Percentiles rank a stretch among this genome's conserved stretches.
Conservation (phyloP, 495 filamentous ascomycete genomes). For the Echria macrotheca region DNA sequence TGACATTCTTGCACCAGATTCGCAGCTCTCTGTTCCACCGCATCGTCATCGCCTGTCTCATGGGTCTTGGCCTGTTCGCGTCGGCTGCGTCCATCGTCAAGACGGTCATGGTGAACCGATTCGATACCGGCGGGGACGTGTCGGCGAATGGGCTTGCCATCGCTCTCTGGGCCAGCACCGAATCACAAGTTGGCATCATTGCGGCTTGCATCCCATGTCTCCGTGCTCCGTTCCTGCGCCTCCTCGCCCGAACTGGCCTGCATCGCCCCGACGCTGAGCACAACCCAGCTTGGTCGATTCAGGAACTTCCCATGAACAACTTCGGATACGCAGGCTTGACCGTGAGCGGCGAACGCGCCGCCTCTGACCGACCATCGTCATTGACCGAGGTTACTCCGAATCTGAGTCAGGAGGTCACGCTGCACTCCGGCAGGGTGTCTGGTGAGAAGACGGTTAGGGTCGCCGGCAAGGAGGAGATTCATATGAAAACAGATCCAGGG, state of each 20-base stretch:
- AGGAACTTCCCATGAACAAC: background rate
- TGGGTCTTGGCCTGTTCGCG: constrained; percentile 7
- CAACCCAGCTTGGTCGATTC: background rate
- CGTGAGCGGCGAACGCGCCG: background rate
- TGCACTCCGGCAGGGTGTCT: too few relatives aligned
- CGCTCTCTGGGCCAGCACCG: constrained; percentile 1
- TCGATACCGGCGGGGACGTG: background rate
- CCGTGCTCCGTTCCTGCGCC: background rate
- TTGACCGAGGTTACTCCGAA: background rate
- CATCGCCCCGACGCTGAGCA: background rate
- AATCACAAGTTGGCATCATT: constrained; percentile 7
- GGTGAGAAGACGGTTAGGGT: too few relatives aligned
- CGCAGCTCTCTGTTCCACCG: constrained; percentile 2
- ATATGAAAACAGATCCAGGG: too few relatives aligned
- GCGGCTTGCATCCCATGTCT: constrained; percentile 9
- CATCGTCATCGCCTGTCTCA: constrained; percentile 5
- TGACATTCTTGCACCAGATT: constrained; percentile 7
- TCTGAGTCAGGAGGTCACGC: too few relatives aligned
- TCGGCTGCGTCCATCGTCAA: constrained; percentile 8
- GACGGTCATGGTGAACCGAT: background rate
- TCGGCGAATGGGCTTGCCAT: constrained; percentile 1
- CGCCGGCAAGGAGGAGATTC: too few relatives aligned
- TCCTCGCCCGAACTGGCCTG: background rate
- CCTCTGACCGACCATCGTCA: background rate
- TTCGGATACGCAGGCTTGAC: background rate